Base-by-base conservation (phyloP, 202 grass and related monocot genomes). In the Setaria italica region DNA sequence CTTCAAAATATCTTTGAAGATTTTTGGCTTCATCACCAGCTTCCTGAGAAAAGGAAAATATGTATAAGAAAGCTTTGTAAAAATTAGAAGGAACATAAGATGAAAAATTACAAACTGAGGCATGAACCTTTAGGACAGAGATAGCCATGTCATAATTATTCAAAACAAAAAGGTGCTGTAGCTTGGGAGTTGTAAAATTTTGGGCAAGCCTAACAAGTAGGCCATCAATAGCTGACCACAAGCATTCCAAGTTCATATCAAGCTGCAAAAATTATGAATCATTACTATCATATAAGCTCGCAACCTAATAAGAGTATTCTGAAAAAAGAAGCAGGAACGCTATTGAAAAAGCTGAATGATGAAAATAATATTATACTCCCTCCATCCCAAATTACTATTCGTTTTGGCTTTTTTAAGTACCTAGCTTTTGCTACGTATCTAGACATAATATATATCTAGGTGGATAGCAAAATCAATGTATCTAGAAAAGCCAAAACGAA, bases 71-170 rank as follows among this genome's bases (percentile, higher is more conserved):
- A 80, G 13, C 11, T 60, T 73, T 8, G 8, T 41, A 85, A 42
- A 53, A 66, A 55, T 15, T 51, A 3, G 37, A 51, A 33, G 41
- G 53, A 60, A n/a, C 41, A 62, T 34, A 62, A 74, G n/a, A 68
- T 34, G 35, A 32, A 54, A 59, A 42, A 67, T 13, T 55, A 74
- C 14, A 72, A 33, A 55, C 41, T 58, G 55, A 74, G 54, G 48
- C 13, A 54, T 75, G 4, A 76, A 98, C 93, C 95, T 98, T 95
- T 55, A 98, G 75, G 73, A 98, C 78, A 86, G 93, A 82, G 85
- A 98, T 90, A 49, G 87, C 84, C 93, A 98, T 94, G 82, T 95
- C 95, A 89, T 94, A 94, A 84, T 98, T 98, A 91, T 98, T 98
- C 80, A 94, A 87, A 84, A 98, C 91, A 83, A 98, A 98, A 59